phyloP scores from a whole-genome alignment of 2,329 filamentous ascomycete species.

The Diaporthe ilicicola region DNA sequence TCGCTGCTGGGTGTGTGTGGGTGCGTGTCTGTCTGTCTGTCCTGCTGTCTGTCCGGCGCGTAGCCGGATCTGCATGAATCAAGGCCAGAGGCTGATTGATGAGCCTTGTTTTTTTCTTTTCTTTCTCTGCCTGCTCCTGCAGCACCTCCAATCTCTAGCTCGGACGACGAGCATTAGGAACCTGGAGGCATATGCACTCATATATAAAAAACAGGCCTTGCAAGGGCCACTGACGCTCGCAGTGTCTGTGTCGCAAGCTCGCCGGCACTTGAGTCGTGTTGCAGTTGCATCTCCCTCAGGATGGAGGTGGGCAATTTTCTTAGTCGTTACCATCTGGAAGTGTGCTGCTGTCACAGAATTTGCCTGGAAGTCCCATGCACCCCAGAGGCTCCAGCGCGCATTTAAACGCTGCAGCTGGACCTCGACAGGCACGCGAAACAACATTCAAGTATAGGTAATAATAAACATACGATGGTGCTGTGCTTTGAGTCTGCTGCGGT shows the following conservation, averaged over 20 bases:
- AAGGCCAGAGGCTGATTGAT: conserved; percentile 26
- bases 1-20: conserved; percentile 1
- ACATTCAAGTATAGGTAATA: conserved; percentile 30
- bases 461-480: conserved; percentile 31
- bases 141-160: conserved; percentile 22
- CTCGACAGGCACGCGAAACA: conserved; percentile 26
- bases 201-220: conserved; percentile 21
- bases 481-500: conserved; percentile 20
- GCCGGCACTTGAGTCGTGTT: conserved; percentile 26
- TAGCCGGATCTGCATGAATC: conserved; percentile 31
- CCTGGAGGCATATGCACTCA: conserved; percentile 26
- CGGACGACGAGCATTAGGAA: conserved; percentile 15
- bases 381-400: conserved; percentile 19
- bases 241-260: conserved; percentile 22
- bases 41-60: conserved; percentile 15
- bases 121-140: conserved; percentile 1
- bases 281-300: conserved; percentile 18
- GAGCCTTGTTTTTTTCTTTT: neutral
- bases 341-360: conserved; percentile 22
- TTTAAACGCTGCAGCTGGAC: conserved; percentile 24
- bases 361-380: conserved; percentile 20
- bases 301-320: conserved; percentile 24
- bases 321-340: conserved; percentile 28
- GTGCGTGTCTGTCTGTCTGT: conserved; percentile 7
- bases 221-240: conserved; percentile 6